Conservation (phyloP, 2,329 filamentous ascomycete species). For the Hysterium pulicare region DNA sequence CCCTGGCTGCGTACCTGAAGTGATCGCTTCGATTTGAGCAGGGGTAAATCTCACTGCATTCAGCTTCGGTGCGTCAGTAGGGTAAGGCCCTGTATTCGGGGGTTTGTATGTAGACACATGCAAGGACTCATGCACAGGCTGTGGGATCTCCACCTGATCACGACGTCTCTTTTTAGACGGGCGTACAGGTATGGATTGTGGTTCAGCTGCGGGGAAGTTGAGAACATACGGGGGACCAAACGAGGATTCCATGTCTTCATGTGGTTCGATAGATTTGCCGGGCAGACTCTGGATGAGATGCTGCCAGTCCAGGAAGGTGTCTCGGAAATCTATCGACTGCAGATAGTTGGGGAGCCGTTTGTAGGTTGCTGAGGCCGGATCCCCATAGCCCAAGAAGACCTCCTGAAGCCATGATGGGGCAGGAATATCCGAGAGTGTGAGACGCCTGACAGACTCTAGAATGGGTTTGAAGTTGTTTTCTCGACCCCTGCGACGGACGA, state of each 20-base stretch:
- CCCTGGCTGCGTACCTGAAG: constrained; percentile 89
- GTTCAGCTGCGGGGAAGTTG: constrained; percentile 51
- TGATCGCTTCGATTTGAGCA: constrained; percentile 86
- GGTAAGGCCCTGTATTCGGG: constrained; percentile 85
- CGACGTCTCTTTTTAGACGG: constrained; percentile 83
- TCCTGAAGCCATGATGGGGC: constrained; percentile 92
- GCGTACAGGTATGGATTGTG: constrained; percentile 47
- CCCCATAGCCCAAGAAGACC: constrained; percentile 95
- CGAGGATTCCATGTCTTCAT: constrained; percentile 65
- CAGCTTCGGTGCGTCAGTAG: constrained; percentile 73
- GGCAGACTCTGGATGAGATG: constrained; percentile 87
- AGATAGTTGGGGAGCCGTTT: constrained; percentile 75
- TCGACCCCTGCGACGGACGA: constrained; percentile 76
- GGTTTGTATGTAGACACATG: constrained; percentile 88
- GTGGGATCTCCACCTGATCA: constrained; percentile 63
- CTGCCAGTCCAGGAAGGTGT: constrained; percentile 94
- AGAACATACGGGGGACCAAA: constrained; percentile 88
- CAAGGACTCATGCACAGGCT: constrained; percentile 64
- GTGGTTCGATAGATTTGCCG: constrained; percentile 80
- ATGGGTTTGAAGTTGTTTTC: constrained; percentile 98
- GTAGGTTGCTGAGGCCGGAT: constrained; percentile 83
- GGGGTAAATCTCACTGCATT: constrained; percentile 88
- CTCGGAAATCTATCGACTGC: constrained; percentile 79
- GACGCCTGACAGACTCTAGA: constrained; percentile 82
- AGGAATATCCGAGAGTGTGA: constrained; percentile 80